These are phyloP conservation scores for Aspergillus texensis DNA, from an alignment of 2,329 filamentous ascomycete genomes.

Conservation along the genomic window DNA sequence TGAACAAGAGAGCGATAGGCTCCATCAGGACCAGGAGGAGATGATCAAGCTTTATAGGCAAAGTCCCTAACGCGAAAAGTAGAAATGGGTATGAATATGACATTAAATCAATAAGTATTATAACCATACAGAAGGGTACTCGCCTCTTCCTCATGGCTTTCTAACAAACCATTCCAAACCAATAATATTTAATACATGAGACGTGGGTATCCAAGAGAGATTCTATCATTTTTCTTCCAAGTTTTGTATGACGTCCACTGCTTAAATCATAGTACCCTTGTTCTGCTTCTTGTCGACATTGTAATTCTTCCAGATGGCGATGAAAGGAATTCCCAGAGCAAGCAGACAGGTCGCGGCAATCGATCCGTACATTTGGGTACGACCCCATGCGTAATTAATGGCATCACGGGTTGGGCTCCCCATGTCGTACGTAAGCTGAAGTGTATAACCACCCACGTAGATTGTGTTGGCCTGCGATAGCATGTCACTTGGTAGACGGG, in stretches of 20 bases:
- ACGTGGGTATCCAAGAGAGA: not conserved
- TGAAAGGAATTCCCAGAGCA: constrained; percentile 35
- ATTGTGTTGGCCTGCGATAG: constrained; percentile 27
- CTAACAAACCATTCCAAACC: not conserved
- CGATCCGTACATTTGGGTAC: constrained; percentile 38
- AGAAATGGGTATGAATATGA: not conserved
- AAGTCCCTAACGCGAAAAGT: too few relatives aligned
- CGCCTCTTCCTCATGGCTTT: not conserved
- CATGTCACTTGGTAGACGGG: constrained; percentile 46
- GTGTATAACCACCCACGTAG: constrained; percentile 29
- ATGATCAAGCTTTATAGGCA: too few relatives aligned
- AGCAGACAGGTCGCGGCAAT: constrained; percentile 40
- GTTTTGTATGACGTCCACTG: not conserved
- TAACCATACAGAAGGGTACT: too few relatives aligned
- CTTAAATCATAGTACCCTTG: constrained; percentile 32
- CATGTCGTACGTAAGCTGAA: constrained; percentile 31
- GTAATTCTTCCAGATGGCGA: constrained; percentile 44
- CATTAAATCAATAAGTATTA: not conserved
- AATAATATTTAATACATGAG: not conserved
- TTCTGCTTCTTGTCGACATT: constrained; percentile 43
- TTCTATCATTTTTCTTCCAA: not conserved
- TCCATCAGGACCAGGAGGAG: too few relatives aligned
- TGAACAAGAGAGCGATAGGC: not conserved
- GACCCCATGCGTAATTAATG: constrained; percentile 42
- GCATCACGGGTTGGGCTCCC: constrained; percentile 35